A percentile compares a stretch with the other conserved stretches of the same genome.
Evolutionary conservation across 805 yeast genomes (phyloP).

Genomic region (Lachancea meyersii): DNA sequence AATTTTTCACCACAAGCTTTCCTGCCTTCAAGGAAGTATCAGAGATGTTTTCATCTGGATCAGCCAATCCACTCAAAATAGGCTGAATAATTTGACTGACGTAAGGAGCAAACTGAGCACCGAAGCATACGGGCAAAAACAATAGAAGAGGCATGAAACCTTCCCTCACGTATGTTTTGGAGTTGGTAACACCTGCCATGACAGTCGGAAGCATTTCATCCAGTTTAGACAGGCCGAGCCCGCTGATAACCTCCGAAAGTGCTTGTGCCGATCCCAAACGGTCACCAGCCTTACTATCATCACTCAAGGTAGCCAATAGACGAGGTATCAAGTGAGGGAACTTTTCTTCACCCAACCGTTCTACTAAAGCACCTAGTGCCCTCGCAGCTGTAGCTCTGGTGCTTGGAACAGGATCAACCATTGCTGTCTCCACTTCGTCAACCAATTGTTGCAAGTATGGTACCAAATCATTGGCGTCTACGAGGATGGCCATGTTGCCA

Average conservation of each 20-base stretch:
- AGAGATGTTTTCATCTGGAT: conserved; percentile 75
- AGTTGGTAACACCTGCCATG: conserved; percentile 59
- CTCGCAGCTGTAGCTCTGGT: conserved; percentile 97
- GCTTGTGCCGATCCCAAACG: conserved; percentile 97
- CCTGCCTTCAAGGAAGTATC: conserved; percentile 91
- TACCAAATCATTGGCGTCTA: conserved; percentile 75
- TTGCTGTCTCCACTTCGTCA: conserved; percentile 79
- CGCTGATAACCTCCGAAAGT: conserved; percentile 85
- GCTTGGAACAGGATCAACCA: conserved; percentile 97
- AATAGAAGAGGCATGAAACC: conserved; percentile 87
- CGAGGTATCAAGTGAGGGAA: conserved; percentile 90
- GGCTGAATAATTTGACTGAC: conserved; percentile 84
- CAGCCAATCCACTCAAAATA: conserved; percentile 85
- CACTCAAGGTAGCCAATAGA: conserved; percentile 66
- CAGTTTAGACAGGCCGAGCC: conserved; percentile 79
- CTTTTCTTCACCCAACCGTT: conserved; percentile 90
- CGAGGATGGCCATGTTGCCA: conserved; percentile 96
- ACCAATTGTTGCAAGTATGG: conserved; percentile 79
- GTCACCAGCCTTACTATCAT: conserved; percentile 77
- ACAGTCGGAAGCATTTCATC: conserved; percentile 85
- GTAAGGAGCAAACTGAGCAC: conserved; percentile 85
- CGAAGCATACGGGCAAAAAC: conserved; percentile 91
- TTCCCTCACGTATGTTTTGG: conserved; percentile 72
- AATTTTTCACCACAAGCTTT: conserved; percentile 81
- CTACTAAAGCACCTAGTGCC: conserved; percentile 93